Conservation (phyloP, 352 stramenopile species). For the Pythium dissimile region DNA sequence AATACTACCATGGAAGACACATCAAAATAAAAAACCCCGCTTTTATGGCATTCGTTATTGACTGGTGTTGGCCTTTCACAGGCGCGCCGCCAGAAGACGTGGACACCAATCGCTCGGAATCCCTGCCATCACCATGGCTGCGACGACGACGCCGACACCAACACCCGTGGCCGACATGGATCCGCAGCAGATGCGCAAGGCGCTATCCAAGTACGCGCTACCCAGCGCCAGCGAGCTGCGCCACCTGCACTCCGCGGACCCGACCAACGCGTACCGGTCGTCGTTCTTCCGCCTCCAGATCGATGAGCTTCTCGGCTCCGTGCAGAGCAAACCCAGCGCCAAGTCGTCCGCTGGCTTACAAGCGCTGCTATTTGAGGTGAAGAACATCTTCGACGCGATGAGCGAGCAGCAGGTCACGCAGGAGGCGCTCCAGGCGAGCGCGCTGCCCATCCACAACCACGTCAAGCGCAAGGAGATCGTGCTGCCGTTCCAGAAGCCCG, state of each 20-base stretch:
- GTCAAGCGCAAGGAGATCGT: conserved; percentile 84
- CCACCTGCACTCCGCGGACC: conserved; percentile 76
- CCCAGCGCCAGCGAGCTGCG: conserved; percentile 81
- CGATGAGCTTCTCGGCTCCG: conserved; percentile 76
- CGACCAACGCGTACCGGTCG: conserved; percentile 62
- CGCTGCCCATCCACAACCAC: conserved; percentile 63
- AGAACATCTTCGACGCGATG: conserved; percentile 64
- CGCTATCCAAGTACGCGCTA: conserved; percentile 87
- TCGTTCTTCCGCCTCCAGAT: conserved; percentile 88
- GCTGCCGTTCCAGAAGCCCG: conserved; percentile 74
- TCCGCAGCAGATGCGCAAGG: conserved; percentile 60
- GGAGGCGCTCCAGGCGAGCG: conserved; percentile 53
- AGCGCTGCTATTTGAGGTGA: conserved; percentile 77
- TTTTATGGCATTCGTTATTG: conserved; percentile 13
- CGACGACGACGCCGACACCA: neutral
- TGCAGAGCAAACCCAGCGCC: conserved; percentile 51
- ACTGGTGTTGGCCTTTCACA: conserved; percentile 18
- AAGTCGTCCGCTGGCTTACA: conserved; percentile 51
- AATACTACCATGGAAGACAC: neutral
- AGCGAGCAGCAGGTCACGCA: conserved; percentile 72
- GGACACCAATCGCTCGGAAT: conserved; percentile 7
- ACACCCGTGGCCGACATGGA: conserved; percentile 24
- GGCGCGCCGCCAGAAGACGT: conserved; percentile 14
- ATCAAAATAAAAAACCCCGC: neutral
- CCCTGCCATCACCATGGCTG: conserved; percentile 12